phyloP scores from a whole-genome alignment of 139 green algal genomes.

The Micractinium conductrix region DNA sequence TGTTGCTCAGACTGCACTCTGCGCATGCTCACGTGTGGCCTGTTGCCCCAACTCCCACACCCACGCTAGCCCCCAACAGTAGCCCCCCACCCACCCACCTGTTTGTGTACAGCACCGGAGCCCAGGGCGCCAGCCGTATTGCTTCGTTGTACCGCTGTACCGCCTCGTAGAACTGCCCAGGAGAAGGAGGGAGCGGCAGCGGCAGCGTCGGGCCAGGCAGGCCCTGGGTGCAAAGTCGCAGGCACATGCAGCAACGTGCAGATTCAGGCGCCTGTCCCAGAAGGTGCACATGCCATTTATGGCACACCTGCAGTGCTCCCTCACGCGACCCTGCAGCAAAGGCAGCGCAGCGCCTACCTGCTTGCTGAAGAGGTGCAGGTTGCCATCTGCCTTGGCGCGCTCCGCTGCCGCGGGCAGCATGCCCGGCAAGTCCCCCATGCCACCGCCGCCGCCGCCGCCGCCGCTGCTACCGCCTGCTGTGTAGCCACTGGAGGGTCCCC shows the following conservation, averaged over 20 bases:
- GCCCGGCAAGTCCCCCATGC: neutral
- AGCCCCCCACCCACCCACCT: conserved; percentile 10
- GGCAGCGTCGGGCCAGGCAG: neutral
- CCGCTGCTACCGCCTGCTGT: neutral
- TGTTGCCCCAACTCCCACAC: neutral
- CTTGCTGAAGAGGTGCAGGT: conserved; percentile 58
- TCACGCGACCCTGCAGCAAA: neutral
- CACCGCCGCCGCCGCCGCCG: neutral
- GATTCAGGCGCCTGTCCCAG: too few species aligned
- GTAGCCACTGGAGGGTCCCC: conserved; percentile 20
- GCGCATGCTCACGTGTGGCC: too few species aligned
- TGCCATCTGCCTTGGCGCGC: conserved; percentile 54
- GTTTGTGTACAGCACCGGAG: conserved; percentile 54
- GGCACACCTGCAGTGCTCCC: neutral
- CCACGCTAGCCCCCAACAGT: neutral
- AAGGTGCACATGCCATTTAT: neutral
- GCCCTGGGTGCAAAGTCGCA: neutral
- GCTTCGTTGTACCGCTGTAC: conserved; percentile 54
- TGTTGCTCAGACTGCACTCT: too few species aligned
- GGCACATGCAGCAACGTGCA: neutral
- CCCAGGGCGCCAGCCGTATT: conserved; percentile 55
- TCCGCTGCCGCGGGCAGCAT: conserved; percentile 58
- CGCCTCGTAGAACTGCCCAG: conserved; percentile 43
- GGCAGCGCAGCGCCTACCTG: neutral
- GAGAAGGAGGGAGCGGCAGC: neutral